A percentile compares a stretch with the other conserved stretches of the same genome.
Evolutionary conservation across 768 basidiomycete genomes (phyloP).

Genomic region (Leccinum boreale): DNA sequence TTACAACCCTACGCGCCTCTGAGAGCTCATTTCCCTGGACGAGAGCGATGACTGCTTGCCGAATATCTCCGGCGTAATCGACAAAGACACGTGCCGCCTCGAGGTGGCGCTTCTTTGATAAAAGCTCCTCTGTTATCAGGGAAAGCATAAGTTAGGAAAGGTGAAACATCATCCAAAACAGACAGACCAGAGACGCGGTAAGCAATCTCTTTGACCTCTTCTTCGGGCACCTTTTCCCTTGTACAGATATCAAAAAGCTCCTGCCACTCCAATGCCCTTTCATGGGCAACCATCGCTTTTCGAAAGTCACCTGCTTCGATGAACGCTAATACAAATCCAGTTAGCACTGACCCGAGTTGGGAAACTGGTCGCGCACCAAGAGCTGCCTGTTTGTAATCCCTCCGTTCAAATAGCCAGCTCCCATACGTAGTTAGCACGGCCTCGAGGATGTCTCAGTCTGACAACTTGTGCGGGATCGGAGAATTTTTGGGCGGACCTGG

Average conservation of each 20-base stretch:
- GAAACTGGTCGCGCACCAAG: constrained; percentile 48
- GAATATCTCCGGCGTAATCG: constrained; percentile 78
- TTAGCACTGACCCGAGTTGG: neutral
- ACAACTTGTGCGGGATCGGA: neutral
- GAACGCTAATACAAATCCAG: constrained; percentile 53
- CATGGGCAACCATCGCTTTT: constrained; percentile 86
- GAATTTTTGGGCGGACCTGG: constrained; percentile 41
- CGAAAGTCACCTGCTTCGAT: constrained; percentile 55
- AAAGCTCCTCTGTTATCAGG: constrained; percentile 68
- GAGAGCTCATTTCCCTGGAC: constrained; percentile 81
- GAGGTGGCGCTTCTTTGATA: constrained; percentile 69
- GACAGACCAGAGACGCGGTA: constrained; percentile 76
- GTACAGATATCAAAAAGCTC: constrained; percentile 83
- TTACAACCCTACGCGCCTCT: constrained; percentile 84
- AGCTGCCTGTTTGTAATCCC: constrained; percentile 83
- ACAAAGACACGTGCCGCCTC: constrained; percentile 83
- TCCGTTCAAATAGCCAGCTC: constrained; percentile 80
- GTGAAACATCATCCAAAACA: neutral
- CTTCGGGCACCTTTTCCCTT: constrained; percentile 44
- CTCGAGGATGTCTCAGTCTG: constrained; percentile 36
- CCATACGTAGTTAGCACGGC: constrained; percentile 73
- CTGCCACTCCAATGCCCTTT: constrained; percentile 86
- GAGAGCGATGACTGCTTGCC: constrained; percentile 71
- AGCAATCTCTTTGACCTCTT: constrained; percentile 62
- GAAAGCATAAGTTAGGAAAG: constrained; percentile 1